Evolutionary conservation across 148 eudicot genomes (phyloP).

Genomic region (Limonium bicolor): DNA sequence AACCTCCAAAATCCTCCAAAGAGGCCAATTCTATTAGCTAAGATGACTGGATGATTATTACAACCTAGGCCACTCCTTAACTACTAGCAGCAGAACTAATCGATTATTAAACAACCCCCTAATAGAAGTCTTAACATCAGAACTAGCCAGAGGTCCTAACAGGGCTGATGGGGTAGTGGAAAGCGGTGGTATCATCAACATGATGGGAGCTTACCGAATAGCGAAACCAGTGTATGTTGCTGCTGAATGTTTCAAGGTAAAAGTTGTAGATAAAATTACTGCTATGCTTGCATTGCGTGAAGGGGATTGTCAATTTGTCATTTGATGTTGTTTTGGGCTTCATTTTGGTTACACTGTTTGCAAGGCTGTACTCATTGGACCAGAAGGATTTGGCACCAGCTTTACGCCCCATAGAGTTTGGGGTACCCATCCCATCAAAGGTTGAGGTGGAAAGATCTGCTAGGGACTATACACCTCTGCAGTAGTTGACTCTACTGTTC

Average conservation of each 20-base stretch:
- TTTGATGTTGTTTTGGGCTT: no score
- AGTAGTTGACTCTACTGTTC: slow-evolving; percentile 67
- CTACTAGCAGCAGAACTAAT: no score
- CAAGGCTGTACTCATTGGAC: slow-evolving; percentile 83
- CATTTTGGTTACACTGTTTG: slow-evolving; percentile 61
- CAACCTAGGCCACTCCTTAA: no score
- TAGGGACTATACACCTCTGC: slow-evolving; percentile 88
- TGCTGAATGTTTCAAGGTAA: slow-evolving; percentile 95
- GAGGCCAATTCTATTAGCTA: no score
- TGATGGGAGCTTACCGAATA: slow-evolving; percentile 96
- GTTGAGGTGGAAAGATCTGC: slow-evolving; percentile 91
- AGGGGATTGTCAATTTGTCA: no score
- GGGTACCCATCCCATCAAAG: slow-evolving; percentile 84
- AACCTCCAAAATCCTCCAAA: no score
- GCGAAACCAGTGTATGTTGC: slow-evolving; percentile 95
- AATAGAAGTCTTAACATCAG: no score
- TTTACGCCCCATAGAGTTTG: slow-evolving; percentile 84
- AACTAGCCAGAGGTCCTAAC: no score
- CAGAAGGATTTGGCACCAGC: slow-evolving; percentile 96
- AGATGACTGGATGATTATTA: no score
- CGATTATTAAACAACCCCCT: no score
- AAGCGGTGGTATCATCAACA: slow-evolving; percentile 86
- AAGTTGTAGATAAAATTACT: no score
- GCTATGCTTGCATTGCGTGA: no score
- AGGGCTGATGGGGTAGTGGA: slow-evolving; percentile 96